Base-by-base conservation (phyloP, 371 early-diverging fungal genomes). In the Basidiobolus meristosporus region DNA sequence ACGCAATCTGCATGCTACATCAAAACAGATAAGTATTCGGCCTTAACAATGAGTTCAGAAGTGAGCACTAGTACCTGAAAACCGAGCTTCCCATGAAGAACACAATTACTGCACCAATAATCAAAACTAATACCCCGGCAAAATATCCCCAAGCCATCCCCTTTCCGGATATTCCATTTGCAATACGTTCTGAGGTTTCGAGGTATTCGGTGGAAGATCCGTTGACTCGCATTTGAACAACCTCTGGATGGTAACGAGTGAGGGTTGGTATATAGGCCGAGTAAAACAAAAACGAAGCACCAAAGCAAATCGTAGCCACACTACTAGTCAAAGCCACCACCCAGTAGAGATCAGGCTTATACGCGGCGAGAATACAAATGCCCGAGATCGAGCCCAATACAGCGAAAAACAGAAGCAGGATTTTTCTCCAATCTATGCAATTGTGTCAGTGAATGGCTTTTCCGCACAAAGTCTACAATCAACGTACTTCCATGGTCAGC, bases 241-340 rank as follows among this genome's bases (percentile, higher is more conserved):
- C 61, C 11, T 59, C 47, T 22, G 59, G 55, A 36, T 65, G 61
- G 38, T 63, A 54, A 26, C 63, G 54, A 1, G 63, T 51, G 20
- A 72, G 39, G 11, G 65, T 47, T 10, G 73, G 73, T 39, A 77
- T 54, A 47, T 62, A 73, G 9, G 70, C 62, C 29, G 70, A 63
- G 40, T 62, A 62, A 34, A 70, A 63, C 11, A 73, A 71, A 42
- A 48, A 60, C 12, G 63, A 51, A 12, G 58, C 60, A 3, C 70
- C 65, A 45, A 57, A 65, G 10, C 50, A 45, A n/a, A 67, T 52
- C 37, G 61, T 65, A 7, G 51, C 55, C 31, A 67, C 20, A 23
- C 61, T 64, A 32, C 50, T 47, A 19, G 67, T 37, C n/a, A 64
- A 38, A 17, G 60, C 58, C 9, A 60, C 57, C 16, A 59, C 21